A percentile compares a stretch with the other conserved stretches of the same genome.
Evolutionary conservation across 345 rosid genomes (phyloP).

Genomic region (Eucalyptus paniculata): DNA sequence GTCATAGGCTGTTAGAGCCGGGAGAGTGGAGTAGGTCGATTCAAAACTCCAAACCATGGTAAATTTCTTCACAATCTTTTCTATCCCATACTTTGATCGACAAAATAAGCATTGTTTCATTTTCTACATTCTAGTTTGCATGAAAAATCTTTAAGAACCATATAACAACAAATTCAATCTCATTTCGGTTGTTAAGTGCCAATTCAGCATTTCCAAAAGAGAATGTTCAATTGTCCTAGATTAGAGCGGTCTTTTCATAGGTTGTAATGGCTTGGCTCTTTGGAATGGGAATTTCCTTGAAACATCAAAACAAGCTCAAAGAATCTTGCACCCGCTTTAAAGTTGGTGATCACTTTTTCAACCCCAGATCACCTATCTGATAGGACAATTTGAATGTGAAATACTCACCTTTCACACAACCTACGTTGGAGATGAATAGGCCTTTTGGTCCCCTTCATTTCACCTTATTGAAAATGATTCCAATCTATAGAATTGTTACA

Average conservation of each 20-base stretch:
- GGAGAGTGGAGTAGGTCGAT: background rate
- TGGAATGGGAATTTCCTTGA: background rate
- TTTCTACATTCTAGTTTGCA: no score
- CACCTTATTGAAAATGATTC: no score
- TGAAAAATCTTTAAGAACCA: no score
- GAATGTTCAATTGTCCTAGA: background rate
- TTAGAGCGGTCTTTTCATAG: background rate
- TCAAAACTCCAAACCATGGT: accelerated
- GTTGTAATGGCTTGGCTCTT: no score
- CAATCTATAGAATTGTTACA: no score
- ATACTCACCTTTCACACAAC: no score
- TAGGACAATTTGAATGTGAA: no score
- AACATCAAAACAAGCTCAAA: background rate
- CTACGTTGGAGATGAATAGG: no score
- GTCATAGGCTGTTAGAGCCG: background rate
- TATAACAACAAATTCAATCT: background rate
- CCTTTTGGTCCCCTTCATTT: no score
- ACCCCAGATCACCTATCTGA: background rate
- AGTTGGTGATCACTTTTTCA: background rate
- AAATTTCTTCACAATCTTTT: background rate
- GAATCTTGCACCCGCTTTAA: background rate
- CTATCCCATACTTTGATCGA: no score
- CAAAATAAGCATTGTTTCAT: no score
- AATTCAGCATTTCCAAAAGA: background rate
- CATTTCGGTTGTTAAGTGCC: background rate